Percentiles rank a stretch among this genome's conserved stretches.
Conservation (phyloP, 441 rosid genomes). For the Sinapis alba region DNA sequence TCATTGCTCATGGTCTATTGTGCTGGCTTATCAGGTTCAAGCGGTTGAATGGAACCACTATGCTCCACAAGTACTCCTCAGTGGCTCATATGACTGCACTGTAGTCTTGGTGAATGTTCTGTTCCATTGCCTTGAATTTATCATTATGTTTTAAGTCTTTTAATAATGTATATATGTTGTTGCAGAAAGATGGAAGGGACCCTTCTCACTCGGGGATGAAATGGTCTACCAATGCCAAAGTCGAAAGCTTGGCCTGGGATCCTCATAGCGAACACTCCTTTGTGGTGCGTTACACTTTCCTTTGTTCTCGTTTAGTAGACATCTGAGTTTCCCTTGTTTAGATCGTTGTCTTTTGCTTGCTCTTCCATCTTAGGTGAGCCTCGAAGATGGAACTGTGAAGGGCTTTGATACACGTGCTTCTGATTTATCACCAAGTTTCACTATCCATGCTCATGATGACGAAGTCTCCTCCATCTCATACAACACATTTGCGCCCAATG, state of each 20-base stretch:
- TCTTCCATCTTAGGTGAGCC: conserved; percentile 52
- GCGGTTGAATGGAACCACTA: conserved; percentile 85
- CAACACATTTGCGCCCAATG: conserved; percentile 50
- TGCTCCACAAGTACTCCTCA: conserved; percentile 71
- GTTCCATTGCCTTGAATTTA: conserved; percentile 4
- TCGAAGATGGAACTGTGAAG: conserved; percentile 75
- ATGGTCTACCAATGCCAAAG: conserved; percentile 63
- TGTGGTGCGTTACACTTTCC: conserved; percentile 59
- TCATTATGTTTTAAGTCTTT: not conserved
- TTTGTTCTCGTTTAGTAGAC: not conserved
- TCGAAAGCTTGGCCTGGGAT: conserved; percentile 87
- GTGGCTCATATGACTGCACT: conserved; percentile 77
- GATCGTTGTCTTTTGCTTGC: not conserved
- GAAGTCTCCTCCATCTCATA: conserved; percentile 58
- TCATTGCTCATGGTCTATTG: conserved; percentile 6
- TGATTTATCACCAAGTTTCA: conserved; percentile 56
- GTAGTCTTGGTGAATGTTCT: conserved; percentile 62
- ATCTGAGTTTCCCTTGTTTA: not conserved
- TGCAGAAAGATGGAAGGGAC: conserved; percentile 59
- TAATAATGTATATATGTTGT: not conserved
- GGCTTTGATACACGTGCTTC: conserved; percentile 71
- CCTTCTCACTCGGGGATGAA: conserved; percentile 70
- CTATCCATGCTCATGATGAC: conserved; percentile 57
- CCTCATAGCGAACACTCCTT: conserved; percentile 70
- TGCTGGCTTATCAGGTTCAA: conserved; percentile 62